These are phyloP conservation scores for Xylariaceae sp. DNA, from an alignment of 2,329 filamentous ascomycete species.

Conservation along the genomic window DNA sequence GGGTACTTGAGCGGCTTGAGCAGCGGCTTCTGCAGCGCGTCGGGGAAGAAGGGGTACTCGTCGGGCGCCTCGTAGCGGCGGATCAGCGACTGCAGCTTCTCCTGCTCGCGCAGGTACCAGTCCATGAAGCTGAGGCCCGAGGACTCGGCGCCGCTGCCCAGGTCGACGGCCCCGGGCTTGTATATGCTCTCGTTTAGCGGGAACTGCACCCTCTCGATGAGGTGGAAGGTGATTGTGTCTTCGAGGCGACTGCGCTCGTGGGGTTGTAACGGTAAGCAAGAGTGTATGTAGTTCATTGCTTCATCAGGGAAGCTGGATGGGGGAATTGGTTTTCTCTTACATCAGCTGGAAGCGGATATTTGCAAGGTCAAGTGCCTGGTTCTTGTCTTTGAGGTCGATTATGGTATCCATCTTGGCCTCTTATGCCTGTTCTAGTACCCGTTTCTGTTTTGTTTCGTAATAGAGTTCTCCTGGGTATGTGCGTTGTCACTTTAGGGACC, in stretches of 20 bases:
- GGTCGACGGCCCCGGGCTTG: constrained; percentile 67
- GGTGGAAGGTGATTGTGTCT: constrained; percentile 94
- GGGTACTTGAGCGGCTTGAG: constrained; percentile 88
- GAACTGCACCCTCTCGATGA: constrained; percentile 98
- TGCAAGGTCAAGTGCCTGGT: constrained; percentile 73
- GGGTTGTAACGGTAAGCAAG: constrained; percentile 1
- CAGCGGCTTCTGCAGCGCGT: constrained; percentile 71
- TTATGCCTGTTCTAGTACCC: too few species aligned
- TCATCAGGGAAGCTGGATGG: too few species aligned
- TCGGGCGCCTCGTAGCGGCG: constrained; percentile 94
- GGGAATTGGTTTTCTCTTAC: too few species aligned
- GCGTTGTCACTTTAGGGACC: too few species aligned
- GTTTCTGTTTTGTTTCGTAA: too few species aligned
- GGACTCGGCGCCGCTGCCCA: constrained; percentile 52
- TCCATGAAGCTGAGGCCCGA: constrained; percentile 72
- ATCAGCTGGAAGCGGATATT: constrained; percentile 94
- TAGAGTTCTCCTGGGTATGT: background rate
- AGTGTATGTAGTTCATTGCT: too few species aligned
- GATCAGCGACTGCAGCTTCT: constrained; percentile 85
- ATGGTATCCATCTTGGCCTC: constrained; percentile 70
- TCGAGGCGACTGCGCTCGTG: constrained; percentile 68
- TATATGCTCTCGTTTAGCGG: constrained; percentile 89
- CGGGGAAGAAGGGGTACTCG: constrained; percentile 95
- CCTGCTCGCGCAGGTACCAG: constrained; percentile 88
- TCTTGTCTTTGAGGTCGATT: constrained; percentile 78